Evolutionary conservation across 805 yeast genomes (phyloP), one percentile per base, ranked within the genome.

Genomic region (Lachancea mirantina): DNA sequence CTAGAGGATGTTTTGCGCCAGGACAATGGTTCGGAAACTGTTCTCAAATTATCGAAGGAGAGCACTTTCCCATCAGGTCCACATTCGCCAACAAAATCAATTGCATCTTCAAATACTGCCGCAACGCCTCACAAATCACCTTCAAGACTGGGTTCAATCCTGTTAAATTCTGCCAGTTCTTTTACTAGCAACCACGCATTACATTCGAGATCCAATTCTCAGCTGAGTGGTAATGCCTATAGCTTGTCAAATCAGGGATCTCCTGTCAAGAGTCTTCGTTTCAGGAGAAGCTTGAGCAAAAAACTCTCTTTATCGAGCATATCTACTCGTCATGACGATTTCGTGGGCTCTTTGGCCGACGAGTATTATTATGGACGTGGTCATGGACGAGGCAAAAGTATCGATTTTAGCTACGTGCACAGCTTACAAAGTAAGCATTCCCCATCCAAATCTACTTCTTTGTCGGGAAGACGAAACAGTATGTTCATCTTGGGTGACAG

Each of bases 71-170:
- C 42, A 4, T 41, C 34, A 11, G 39, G 47, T 11, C 40, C 45
- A 21, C 59, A 56, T 36, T 56, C 61, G 1, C 61, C 61, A 18
- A 53, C 59, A 2, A 56, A 56, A 42, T 56, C 61, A 8, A 38
- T 56, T 16, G 43, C 43, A 7, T 56, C 31, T 11, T 16, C 18
- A 22, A 27, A 26, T 19, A 15, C 10, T 14, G 19, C 19, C 14
- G 16, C 13, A 23, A 14, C 9, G 10, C 26, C 10, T 8, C 15
- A 5, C 15, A 31, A 24, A 19, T 30, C 34, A 7, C 35, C 39
- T 3, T 18, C 19, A 6, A 32, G 22, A 25, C 23, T 36, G 19
- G 30, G 33, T 24, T 24, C 38, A 15, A 21, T 28, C 11, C 24
- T 34, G 13, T 15, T 26, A 21, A 34, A 28, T 29, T 29, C 33